Conservation (phyloP, 2,329 filamentous ascomycete species). For the Cercospora sesami region DNA sequence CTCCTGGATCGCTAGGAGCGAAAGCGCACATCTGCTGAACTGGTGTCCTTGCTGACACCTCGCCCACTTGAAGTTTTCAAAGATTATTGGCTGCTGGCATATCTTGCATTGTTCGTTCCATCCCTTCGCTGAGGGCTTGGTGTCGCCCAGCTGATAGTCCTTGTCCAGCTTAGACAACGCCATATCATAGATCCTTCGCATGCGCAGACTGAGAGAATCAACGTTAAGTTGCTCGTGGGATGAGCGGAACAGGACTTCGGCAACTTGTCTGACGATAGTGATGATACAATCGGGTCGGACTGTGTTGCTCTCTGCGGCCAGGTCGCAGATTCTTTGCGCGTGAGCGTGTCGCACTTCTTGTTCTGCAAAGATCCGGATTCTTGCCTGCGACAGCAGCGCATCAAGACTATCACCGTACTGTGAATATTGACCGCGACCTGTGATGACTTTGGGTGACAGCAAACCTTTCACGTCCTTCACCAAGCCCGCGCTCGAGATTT, state of each 20-base stretch:
- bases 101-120: conserved; percentile 55
- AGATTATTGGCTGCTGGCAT: conserved; percentile 51
- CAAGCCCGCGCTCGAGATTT: neutral
- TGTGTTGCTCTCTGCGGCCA: neutral
- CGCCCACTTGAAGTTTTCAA: conserved; percentile 50
- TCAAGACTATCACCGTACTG: neutral
- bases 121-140: conserved; percentile 11
- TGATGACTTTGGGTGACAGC: neutral
- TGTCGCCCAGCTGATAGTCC: conserved; percentile 2
- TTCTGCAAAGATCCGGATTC: neutral
- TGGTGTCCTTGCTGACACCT: conserved; percentile 54
- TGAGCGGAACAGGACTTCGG: neutral
- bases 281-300: neutral
- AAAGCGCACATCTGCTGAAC: conserved; percentile 56
- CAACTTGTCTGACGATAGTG: conserved; percentile 4
- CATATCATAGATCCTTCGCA: conserved; percentile 17
- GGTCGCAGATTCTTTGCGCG: conserved; percentile 8
- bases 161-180: conserved; percentile 17
- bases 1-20: conserved; percentile 57
- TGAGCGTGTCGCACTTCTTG: conserved; percentile 8
- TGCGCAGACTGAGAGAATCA: conserved; percentile 12
- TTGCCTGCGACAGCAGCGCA: neutral
- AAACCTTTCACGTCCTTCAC: neutral
- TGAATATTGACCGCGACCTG: neutral
- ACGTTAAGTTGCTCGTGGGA: neutral